Evolutionary conservation across 176 grass and related monocot species (phyloP), one percentile per base, ranked within the genome.

Genomic region (Cenchrus purpureus): DNA sequence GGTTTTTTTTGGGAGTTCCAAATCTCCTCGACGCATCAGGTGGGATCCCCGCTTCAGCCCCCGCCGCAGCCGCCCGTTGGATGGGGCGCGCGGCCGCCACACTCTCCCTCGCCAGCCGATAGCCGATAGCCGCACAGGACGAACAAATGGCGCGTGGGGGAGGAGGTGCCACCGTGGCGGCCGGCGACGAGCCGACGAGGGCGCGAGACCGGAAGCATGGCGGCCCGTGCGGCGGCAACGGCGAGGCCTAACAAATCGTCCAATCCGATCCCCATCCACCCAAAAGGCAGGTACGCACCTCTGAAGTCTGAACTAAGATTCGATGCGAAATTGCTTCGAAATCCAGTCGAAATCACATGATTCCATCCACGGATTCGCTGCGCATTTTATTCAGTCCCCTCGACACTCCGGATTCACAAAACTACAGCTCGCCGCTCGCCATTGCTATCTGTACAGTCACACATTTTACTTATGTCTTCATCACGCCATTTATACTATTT

Each of bases 401-500:
- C 65, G 28, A 5, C 6, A 14, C 29, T 42, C 11, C 3, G 58
- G 14, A 71, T 81, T 70, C 34, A 58, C 65, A 61, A 61, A 5
- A 77, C 42, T 42, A 79, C 43, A 31, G 7, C 58, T 79, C 0
- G 42, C 12, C 57, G 17, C 64, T 53, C 65, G 29, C 45, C 28
- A 3, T 79, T 28, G 31, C 45, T 54, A 55, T 25, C 64, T 81
- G 31, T 74, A 74, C 76, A 79, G 8, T 37, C 74, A 80, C 46
- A 8, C 20, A 63, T 29, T 57, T 57, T 19, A 57, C 13, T 13
- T 5, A 54, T 54, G 52, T 54, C 52, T 57, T 40, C 37, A 31
- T 8, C 15, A 46, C n/a, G 46, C 70, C n/a, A 3, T 51, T 72
- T 72, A 71, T 79, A n/a, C 8, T 61, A 59, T 29, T 74, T 43